phyloP scores from a whole-genome alignment of 345 rosid genomes.

The Physaria fendleri region DNA sequence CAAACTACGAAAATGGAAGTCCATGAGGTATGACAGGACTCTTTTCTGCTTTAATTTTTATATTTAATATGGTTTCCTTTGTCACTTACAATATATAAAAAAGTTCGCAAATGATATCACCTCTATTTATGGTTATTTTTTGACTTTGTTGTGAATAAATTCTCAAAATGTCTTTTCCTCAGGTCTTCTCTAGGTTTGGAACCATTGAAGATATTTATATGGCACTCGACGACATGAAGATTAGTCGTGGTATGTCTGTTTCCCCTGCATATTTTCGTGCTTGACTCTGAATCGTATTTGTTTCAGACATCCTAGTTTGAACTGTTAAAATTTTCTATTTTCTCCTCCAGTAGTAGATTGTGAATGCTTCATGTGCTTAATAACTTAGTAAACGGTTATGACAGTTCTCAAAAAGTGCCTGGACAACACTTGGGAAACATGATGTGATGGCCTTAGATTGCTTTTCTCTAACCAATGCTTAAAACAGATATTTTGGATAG shows the following conservation, averaged over 20 bases:
- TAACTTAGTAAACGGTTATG: not conserved
- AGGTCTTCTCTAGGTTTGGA: slow-evolving; percentile 78
- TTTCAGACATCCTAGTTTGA: not conserved
- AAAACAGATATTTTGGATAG: not conserved
- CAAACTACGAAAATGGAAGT: slow-evolving; percentile 58
- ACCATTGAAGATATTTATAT: slow-evolving; percentile 63
- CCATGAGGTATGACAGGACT: slow-evolving; percentile 49
- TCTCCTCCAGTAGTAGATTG: not conserved
- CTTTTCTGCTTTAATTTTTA: not conserved
- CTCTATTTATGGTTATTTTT: not conserved
- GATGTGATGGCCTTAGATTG: not conserved
- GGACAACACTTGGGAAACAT: not conserved
- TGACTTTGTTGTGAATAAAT: not conserved
- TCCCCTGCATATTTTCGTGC: not conserved
- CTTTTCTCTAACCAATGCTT: not conserved
- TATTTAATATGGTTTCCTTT: not conserved
- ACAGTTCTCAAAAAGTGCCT: not conserved
- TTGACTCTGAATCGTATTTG: not conserved
- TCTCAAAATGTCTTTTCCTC: slow-evolving; percentile 13
- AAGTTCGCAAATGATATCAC: not conserved
- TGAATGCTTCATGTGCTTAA: not conserved
- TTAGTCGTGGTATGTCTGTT: slow-evolving; percentile 55
- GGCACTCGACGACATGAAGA: slow-evolving; percentile 56
- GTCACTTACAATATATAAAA: not conserved
- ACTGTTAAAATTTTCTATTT: not conserved